phyloP scores from a whole-genome alignment of 2,329 filamentous ascomycete genomes.

The Westerdykella ornata region DNA sequence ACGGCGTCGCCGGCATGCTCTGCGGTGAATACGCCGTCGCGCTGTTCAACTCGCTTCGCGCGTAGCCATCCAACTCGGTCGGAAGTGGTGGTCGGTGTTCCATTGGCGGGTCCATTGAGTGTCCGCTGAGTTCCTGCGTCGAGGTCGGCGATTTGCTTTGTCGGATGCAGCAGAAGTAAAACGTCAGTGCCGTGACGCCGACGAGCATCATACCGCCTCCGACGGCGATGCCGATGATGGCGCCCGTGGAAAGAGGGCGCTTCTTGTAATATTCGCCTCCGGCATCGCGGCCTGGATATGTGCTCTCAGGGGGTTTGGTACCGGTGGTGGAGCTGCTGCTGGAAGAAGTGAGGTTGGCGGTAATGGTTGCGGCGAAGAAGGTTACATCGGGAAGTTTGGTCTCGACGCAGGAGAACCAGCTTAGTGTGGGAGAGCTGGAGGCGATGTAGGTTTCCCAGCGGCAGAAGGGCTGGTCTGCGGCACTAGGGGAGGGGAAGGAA shows the following conservation, averaged over 20 bases:
- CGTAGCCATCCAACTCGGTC: constrained; percentile 3
- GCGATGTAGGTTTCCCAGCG: constrained; percentile 11
- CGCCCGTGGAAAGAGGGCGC: constrained; percentile 5
- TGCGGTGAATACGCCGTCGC: neutral
- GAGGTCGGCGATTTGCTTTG: neutral
- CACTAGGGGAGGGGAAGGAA: neutral
- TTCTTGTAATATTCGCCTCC: neutral
- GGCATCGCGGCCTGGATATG: neutral
- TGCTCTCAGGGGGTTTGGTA: neutral
- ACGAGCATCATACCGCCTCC: constrained; percentile 7
- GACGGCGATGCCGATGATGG: constrained; percentile 11
- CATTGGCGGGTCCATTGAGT: neutral
- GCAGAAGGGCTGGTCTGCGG: constrained; percentile 6
- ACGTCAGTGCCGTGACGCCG: constrained; percentile 1
- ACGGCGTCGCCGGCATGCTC: constrained; percentile 1
- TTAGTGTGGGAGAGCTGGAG: constrained; percentile 6
- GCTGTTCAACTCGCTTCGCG: constrained; percentile 5
- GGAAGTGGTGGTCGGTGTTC: neutral
- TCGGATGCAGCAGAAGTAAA: constrained; percentile 4
- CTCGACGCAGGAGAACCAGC: constrained; percentile 11
- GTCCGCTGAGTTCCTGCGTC: constrained; percentile 1
- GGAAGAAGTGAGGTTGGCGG: constrained; percentile 1
- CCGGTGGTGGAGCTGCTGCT: neutral
- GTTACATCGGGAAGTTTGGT: constrained; percentile 6
- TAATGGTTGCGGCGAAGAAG: constrained; percentile 9